Conservation (phyloP, 768 basidiomycete species). For the Austroboletus eburneus region DNA sequence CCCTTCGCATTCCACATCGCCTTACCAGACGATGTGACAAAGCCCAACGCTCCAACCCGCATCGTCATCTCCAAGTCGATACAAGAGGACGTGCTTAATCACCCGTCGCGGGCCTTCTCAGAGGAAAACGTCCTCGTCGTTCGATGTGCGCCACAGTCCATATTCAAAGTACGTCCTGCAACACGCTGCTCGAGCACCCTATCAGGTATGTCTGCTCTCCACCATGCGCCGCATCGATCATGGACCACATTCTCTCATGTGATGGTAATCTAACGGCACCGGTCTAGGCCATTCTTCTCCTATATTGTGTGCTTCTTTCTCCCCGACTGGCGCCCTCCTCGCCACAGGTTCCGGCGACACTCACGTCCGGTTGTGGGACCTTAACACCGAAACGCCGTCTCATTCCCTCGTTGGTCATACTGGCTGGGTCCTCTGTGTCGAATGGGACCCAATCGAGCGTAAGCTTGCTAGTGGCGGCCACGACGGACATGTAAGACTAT, state of each 20-base stretch:
- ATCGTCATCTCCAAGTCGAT: conserved; percentile 84
- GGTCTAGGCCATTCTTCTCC: conserved; percentile 80
- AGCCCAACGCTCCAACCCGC: conserved; percentile 57
- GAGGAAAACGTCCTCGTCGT: conserved; percentile 86
- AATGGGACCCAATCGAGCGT: conserved; percentile 94
- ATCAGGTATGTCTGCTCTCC: conserved; percentile 50
- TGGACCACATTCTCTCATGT: conserved; percentile 2
- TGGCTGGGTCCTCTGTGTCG: conserved; percentile 96
- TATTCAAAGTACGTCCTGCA: conserved; percentile 91
- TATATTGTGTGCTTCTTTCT: conserved; percentile 93
- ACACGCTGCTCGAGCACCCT: conserved; percentile 92
- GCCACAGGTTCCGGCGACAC: conserved; percentile 97
- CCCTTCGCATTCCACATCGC: conserved; percentile 89
- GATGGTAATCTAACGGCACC: conserved; percentile 3
- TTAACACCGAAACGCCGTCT: conserved; percentile 88
- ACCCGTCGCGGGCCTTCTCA: conserved; percentile 67
- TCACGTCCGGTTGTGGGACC: conserved; percentile 89
- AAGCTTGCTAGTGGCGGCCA: conserved; percentile 91
- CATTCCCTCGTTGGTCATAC: conserved; percentile 84
- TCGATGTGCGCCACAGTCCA: conserved; percentile 91
- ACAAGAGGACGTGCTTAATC: conserved; percentile 71
- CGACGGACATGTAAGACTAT: conserved; percentile 88
- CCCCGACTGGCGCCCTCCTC: conserved; percentile 85
- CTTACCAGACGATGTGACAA: conserved; percentile 53
- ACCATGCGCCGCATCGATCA: conserved; percentile 4